Evolutionary conservation across 1,284 basidiomycete species (phyloP).

Genomic region (Fistulinella cinereoalba): DNA sequence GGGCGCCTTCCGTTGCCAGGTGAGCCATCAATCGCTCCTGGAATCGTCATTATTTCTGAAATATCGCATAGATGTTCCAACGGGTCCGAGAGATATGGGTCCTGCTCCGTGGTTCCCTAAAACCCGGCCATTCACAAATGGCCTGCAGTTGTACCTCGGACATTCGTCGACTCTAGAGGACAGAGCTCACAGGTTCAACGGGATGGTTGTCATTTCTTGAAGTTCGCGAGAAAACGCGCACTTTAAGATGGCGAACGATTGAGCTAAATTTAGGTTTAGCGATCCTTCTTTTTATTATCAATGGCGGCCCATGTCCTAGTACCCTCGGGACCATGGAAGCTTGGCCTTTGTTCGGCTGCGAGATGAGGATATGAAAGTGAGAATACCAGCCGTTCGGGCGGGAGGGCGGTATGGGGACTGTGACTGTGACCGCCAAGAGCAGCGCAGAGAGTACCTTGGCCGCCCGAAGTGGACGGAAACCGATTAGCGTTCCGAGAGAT

Average conservation of each 20-base stretch:
- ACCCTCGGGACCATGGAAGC: no score
- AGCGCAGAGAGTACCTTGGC: background rate
- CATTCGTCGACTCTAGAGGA: background rate
- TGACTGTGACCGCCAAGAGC: background rate
- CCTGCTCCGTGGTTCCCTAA: background rate
- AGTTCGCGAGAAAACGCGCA: background rate
- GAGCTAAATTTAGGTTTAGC: background rate
- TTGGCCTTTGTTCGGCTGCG: no score
- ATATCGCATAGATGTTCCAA: slow-evolving; percentile 6
- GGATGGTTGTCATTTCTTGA: background rate
- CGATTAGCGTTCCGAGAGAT: background rate
- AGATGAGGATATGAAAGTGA: no score
- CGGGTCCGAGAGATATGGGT: background rate
- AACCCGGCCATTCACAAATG: background rate
- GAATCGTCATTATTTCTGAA: slow-evolving; percentile 5
- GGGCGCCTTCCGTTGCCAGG: background rate
- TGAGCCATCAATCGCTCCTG: background rate
- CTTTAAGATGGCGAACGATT: background rate
- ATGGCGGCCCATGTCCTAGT: no score
- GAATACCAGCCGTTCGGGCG: no score
- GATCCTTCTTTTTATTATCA: no score
- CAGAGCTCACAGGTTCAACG: background rate
- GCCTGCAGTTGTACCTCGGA: no score
- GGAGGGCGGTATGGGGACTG: no score
- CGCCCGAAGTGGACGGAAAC: background rate